Evolutionary conservation across 1,284 basidiomycete genomes (phyloP).

Genomic region (Amylostereum chailletii): DNA sequence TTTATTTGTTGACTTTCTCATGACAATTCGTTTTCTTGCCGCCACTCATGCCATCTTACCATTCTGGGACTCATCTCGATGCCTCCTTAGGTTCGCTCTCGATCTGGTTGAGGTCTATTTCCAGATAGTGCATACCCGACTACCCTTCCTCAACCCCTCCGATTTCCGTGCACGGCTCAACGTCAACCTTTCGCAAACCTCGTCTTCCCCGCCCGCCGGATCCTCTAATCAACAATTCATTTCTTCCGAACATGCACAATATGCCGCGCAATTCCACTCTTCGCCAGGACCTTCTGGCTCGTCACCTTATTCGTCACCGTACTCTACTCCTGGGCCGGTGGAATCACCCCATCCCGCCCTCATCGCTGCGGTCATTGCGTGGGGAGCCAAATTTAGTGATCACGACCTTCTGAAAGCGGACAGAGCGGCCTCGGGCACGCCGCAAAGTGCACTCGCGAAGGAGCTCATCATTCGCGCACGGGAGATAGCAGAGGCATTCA

Average conservation of each 20-base stretch:
- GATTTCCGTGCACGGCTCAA: slow-evolving; percentile 66
- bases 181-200: slow-evolving; percentile 30
- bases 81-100: slow-evolving; percentile 59
- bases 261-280: slow-evolving; percentile 4
- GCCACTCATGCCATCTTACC: neutral
- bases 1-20: too few relatives aligned
- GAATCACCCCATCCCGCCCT: slow-evolving; percentile 59
- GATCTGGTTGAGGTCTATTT: slow-evolving; percentile 88
- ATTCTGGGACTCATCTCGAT: slow-evolving; percentile 1
- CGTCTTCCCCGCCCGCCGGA: slow-evolving; percentile 17
- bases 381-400: slow-evolving; percentile 89
- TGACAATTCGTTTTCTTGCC: neutral
- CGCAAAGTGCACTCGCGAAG: slow-evolving; percentile 69
- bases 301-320: neutral
- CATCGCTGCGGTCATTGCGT: slow-evolving; percentile 83
- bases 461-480: slow-evolving; percentile 71
- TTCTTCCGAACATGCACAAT: neutral
- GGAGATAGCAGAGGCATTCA: slow-evolving; percentile 77
- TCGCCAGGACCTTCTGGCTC: slow-evolving; percentile 1
- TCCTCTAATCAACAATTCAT: neutral
- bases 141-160: slow-evolving; percentile 72
- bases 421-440: slow-evolving; percentile 54
- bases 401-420: slow-evolving; percentile 76
- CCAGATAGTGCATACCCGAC: slow-evolving; percentile 78
- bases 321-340: slow-evolving; percentile 17